Conservation (phyloP, 345 rosid species). For the Pugionium cornutum region DNA sequence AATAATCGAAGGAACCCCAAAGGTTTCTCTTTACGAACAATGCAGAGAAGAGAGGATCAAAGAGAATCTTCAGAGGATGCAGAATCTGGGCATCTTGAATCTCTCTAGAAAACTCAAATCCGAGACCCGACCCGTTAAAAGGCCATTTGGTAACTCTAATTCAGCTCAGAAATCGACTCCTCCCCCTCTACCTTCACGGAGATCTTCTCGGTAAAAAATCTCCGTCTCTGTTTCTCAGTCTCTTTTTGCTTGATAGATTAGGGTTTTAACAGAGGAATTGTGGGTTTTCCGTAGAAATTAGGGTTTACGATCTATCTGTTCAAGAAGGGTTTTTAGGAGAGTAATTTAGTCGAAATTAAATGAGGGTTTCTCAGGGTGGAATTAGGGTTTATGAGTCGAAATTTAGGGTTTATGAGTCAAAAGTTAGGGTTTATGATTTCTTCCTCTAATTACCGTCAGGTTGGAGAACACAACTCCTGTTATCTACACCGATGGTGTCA, state of each 20-base stretch:
- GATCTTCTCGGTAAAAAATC: constrained; percentile 69
- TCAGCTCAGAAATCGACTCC: constrained; percentile 25
- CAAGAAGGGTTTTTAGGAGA: background rate
- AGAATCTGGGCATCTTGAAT: constrained; percentile 66
- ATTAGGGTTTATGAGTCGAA: background rate
- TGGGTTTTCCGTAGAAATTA: background rate
- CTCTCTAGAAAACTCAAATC: constrained; percentile 61
- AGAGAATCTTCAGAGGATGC: constrained; percentile 70
- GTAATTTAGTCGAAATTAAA: too few relatives aligned
- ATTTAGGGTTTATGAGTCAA: background rate
- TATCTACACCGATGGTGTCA: constrained; percentile 50
- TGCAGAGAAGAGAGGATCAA: constrained; percentile 78
- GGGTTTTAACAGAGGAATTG: background rate
- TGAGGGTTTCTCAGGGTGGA: too few relatives aligned
- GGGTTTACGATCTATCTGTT: background rate
- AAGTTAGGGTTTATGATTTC: constrained; percentile 10
- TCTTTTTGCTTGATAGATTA: constrained; percentile 1
- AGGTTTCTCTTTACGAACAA: constrained; percentile 58
- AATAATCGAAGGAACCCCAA: constrained; percentile 18
- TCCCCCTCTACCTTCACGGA: constrained; percentile 48
- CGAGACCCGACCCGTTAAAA: constrained; percentile 39
- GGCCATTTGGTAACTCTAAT: constrained; percentile 23
- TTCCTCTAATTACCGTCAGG: constrained; percentile 38
- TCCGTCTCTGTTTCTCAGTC: background rate
- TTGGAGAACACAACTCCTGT: constrained; percentile 67